A percentile compares a stretch with the other conserved stretches of the same genome.
Conservation (phyloP, 2,329 filamentous ascomycete genomes). For the Cladorrhinum sp. region DNA sequence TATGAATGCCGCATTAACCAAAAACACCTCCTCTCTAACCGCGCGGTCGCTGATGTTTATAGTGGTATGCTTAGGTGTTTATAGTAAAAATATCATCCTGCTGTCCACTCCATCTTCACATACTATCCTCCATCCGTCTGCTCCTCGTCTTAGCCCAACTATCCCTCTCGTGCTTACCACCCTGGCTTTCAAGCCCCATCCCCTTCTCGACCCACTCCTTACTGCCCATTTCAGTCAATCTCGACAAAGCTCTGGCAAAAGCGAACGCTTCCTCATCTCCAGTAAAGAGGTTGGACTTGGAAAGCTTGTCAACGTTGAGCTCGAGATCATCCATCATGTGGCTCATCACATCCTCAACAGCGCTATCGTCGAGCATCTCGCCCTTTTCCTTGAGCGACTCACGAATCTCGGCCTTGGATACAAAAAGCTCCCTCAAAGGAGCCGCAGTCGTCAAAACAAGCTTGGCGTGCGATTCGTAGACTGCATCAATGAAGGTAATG, state of each 20-base stretch:
- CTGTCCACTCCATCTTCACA: slow-evolving; percentile 38
- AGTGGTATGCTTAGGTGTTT: slow-evolving; percentile 3
- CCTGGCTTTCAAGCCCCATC: slow-evolving; percentile 61
- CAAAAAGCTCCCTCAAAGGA: slow-evolving; percentile 80
- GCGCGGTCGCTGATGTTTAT: neutral
- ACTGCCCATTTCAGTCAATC: slow-evolving; percentile 89
- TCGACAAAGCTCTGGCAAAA: slow-evolving; percentile 81
- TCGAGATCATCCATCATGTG: slow-evolving; percentile 85
- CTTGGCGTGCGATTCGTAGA: slow-evolving; percentile 92
- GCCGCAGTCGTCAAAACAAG: slow-evolving; percentile 88
- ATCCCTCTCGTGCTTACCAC: slow-evolving; percentile 64
- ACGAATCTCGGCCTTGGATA: slow-evolving; percentile 67
- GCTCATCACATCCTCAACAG: slow-evolving; percentile 67
- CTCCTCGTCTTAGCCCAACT: slow-evolving; percentile 64
- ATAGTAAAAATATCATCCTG: neutral
- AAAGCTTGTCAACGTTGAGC: slow-evolving; percentile 78
- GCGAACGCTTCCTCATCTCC: slow-evolving; percentile 97
- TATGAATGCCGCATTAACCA: neutral
- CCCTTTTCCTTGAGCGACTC: slow-evolving; percentile 54
- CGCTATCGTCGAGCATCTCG: slow-evolving; percentile 40
- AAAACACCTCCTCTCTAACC: neutral
- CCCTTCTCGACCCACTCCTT: slow-evolving; percentile 90
- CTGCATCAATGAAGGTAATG: slow-evolving; percentile 96
- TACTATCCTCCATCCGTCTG: slow-evolving; percentile 65
- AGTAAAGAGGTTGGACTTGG: slow-evolving; percentile 81